phyloP scores from a whole-genome alignment of 2,329 filamentous ascomycete species.

The Fusarium nematophilum region DNA sequence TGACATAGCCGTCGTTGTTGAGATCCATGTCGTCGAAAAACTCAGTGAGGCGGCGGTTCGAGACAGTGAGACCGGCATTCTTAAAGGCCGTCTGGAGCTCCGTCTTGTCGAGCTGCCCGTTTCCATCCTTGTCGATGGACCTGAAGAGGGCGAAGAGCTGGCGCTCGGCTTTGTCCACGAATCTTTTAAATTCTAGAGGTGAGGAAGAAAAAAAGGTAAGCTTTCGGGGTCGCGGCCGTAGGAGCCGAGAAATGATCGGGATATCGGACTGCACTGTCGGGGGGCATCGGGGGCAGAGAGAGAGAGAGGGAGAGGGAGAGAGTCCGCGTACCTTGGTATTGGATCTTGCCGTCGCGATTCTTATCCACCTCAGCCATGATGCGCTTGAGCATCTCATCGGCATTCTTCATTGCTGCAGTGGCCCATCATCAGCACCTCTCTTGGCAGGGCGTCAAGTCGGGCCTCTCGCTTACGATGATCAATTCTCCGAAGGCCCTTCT shows the following conservation, averaged over 20 bases:
- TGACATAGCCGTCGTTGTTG: constrained; percentile 89
- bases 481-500: constrained; percentile 86
- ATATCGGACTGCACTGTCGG: constrained; percentile 11
- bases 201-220: constrained; percentile 33
- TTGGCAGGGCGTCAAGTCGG: constrained; percentile 12
- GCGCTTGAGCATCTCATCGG: constrained; percentile 83
- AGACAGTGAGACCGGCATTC: constrained; percentile 81
- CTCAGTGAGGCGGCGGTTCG: constrained; percentile 78
- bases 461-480: constrained; percentile 80
- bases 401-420: constrained; percentile 81
- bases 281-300: constrained; percentile 14
- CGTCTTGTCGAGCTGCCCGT: constrained; percentile 87
- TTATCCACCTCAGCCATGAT: constrained; percentile 87
- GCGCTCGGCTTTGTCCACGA: constrained; percentile 87
- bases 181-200: constrained; percentile 82
- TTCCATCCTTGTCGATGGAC: constrained; percentile 85
- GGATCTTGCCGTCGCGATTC: constrained; percentile 88
- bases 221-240: constrained; percentile 15
- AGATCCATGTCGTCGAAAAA: constrained; percentile 93
- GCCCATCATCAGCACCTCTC: constrained; percentile 40
- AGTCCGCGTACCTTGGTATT: constrained; percentile 80
- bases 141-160: constrained; percentile 86
- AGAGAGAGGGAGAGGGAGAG: too few relatives aligned
- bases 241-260: constrained; percentile 29
- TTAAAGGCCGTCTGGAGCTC: constrained; percentile 85